phyloP scores from a whole-genome alignment of 805 yeast species.

The fission yeast (Schizosaccharomyces pombe) region DNA sequence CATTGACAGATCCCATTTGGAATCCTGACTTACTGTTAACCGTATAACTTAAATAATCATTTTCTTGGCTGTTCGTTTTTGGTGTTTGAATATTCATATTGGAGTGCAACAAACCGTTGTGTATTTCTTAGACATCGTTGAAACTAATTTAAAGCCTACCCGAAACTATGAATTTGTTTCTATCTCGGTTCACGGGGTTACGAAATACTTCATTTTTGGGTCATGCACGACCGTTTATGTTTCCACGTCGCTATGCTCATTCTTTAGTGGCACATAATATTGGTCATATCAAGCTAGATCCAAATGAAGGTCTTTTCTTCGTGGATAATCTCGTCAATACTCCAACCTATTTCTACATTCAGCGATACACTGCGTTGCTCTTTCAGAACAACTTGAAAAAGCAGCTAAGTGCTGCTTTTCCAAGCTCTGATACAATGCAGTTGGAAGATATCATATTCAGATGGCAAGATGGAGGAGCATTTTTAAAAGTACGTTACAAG shows the following conservation, averaged over 20 bases:
- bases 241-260: not conserved
- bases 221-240: not conserved
- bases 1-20: too few species aligned
- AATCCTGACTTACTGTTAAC: too few species aligned
- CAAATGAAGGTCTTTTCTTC: constrained; percentile 10
- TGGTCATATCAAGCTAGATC: constrained; percentile 8
- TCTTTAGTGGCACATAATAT: not conserved
- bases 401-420: not conserved
- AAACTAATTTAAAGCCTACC: too few species aligned
- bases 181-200: too few species aligned
- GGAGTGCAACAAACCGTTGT: too few species aligned
- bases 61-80: too few species aligned
- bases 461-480: constrained; percentile 72
- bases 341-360: not conserved
- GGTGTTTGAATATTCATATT: too few species aligned
- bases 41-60: too few species aligned
- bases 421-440: not conserved
- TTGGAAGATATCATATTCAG: not conserved
- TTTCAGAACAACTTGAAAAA: constrained; percentile 17
- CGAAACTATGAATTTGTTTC: too few species aligned
- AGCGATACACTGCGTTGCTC: constrained; percentile 21
- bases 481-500: constrained; percentile 53
- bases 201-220: too few species aligned
- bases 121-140: too few species aligned
- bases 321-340: constrained; percentile 9